Evolutionary conservation across 2,329 filamentous ascomycete species (phyloP), one percentile per base, ranked within the genome.

Genomic region (Trematosphaeria pertusa): DNA sequence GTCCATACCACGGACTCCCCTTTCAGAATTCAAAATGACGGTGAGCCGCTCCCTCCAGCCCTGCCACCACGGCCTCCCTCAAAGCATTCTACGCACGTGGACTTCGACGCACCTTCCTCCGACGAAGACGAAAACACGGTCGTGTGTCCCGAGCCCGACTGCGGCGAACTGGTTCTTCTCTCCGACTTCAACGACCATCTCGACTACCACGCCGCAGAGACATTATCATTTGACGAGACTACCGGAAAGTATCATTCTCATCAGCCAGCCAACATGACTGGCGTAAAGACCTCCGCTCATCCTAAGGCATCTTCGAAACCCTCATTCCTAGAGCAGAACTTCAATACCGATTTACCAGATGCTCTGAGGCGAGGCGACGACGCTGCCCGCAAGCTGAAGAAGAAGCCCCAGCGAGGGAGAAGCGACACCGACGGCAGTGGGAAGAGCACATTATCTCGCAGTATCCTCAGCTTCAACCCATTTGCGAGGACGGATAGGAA

Each of bases 171-270:
- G 39, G 57, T 79, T 43, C 61, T 67, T 42, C 53, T 76, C 18
- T 51, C 56, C 17, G 74, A 76, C 37, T 68, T 74, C 43, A 73
- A 77, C 57, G 73, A 79, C 37, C 77, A 79, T 62, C 64, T 78
- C 41, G 70, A 76, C 43, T 65, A 75, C 24, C 76, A 79, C 64
- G 57, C 63, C 45, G 63, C 71, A 52, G 69, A 73, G 45, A 62
- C 69, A 56, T 64, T 72, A 67, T 71, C 67, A 50, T 65, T 62
- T 49, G 64, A 70, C 65, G 62, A 68, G 45, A 58, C 55, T 48
- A 64, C 62, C 17, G 50, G 60, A 55, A 54, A 64, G 43, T 68
- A 69, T 70, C 62, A 59, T 64, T 65, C 61, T 53, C 58, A 64
- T 44, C 58, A 54, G 54, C 55, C 61, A 54, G 50, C 53, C 59